Base-by-base conservation (phyloP, 768 basidiomycete species). In the Pleurotus eryngii region DNA sequence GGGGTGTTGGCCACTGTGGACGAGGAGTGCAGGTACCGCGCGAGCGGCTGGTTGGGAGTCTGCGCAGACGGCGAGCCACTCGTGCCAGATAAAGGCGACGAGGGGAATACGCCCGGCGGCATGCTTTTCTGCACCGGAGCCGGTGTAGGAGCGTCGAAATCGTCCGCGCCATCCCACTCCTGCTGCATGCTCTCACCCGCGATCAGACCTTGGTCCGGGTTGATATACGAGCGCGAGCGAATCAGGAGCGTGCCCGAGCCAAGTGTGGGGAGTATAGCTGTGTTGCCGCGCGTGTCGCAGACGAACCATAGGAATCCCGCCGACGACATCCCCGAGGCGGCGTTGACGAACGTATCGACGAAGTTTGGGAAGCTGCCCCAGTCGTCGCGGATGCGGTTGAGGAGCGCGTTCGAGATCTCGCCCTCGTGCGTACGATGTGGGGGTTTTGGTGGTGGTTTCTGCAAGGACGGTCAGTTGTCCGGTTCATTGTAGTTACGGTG, bases 221-320 rank as follows among this genome's bases (percentile, higher is more conserved):
- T 71, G 61, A 72, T 69, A 57, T 79, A 76, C 0, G 61, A 53
- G 15, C 84, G 76, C 30, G 84, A 85, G 20, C 85, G 78, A 60
- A 95, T 80, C 63, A 98, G 85, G 18, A 97, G 77, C 1, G 96
- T 96, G 15, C 92, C 93, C 0, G 92, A 80, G 4, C 92, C 95
- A 65, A 93, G 91, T 0, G 95, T 96, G 14, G 92, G 90, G 49
- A 94, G 70, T 59, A 95, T 79, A 22, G 84, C 93, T 35, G 75
- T 77, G 61, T 81, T 78, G 14, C 84, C 84, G 4, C 68, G 65
- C 17, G 71, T 64, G 73, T 92, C 89, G 3, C 81, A 81, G 59
- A 95, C 92, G 68, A 96, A 82, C 95, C 94, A 96, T 56, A 94
- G 77, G 76, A 83, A 95, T 53, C 92, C 92, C 27, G 82, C 83